A percentile compares a stretch with the other conserved stretches of the same genome.
Conservation (phyloP, 192 early-diverging fungal genomes). For the Gonapodya prolifera region DNA sequence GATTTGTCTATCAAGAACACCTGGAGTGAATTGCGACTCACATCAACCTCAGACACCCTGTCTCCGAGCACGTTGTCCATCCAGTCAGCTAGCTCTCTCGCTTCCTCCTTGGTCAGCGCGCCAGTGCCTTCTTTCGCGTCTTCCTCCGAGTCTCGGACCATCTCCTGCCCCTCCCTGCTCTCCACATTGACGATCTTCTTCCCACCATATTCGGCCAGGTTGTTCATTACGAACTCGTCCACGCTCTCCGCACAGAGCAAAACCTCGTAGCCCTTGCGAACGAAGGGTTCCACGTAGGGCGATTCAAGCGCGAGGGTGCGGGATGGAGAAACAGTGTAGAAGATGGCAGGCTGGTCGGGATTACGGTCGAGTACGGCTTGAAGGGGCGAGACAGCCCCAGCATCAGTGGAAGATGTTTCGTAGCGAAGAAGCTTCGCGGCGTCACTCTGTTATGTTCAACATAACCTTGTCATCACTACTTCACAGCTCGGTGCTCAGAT, state of each 20-base stretch:
- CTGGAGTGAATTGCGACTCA: neutral
- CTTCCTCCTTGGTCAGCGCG: constrained; percentile 25
- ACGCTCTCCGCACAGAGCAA: constrained; percentile 8
- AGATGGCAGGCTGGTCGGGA: constrained; percentile 8
- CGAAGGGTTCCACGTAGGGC: constrained; percentile 8
- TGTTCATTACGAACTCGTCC: constrained; percentile 12
- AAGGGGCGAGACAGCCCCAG: neutral
- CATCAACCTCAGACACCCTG: constrained; percentile 50
- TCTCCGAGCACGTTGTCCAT: constrained; percentile 46
- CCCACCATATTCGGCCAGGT: constrained; percentile 6
- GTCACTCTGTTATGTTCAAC: neutral
- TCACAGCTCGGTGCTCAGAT: neutral
- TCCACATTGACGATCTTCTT: constrained; percentile 12
- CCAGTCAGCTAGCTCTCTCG: constrained; percentile 40
- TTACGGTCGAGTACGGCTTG: neutral
- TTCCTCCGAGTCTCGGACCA: neutral
- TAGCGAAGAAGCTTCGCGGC: constrained; percentile 10
- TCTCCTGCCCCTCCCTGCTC: constrained; percentile 2
- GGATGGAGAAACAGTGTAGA: constrained; percentile 6
- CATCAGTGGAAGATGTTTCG: constrained; percentile 7
- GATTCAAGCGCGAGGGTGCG: constrained; percentile 10
- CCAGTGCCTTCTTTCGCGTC: constrained; percentile 6
- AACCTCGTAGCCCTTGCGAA: constrained; percentile 8
- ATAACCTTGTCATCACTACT: neutral
- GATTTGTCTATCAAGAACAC: neutral